Evolutionary conservation across 441 rosid species (phyloP).

Genomic region (Francoa sonchifolia): DNA sequence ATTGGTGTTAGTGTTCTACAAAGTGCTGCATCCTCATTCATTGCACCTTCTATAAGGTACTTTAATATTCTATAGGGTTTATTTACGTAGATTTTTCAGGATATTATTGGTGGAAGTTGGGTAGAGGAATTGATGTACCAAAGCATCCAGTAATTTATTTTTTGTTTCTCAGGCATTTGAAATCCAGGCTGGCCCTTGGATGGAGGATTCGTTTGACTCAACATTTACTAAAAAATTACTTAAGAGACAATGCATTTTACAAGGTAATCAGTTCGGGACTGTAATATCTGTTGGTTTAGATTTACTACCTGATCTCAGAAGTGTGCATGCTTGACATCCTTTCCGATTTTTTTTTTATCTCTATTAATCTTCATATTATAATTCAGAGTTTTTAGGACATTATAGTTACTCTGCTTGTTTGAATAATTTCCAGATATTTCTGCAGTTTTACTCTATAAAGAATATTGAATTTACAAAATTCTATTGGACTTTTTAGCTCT

Average conservation of each 20-base stretch:
- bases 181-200: constrained; percentile 82
- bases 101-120: too few relatives aligned
- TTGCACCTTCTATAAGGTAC: constrained; percentile 92
- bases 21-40: constrained; percentile 86
- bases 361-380: too few relatives aligned
- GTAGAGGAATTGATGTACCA: too few relatives aligned
- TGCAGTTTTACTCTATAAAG: too few relatives aligned
- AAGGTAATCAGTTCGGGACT: constrained; percentile 35
- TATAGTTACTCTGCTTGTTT: too few relatives aligned
- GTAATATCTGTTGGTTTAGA: neutral
- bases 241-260: constrained; percentile 92
- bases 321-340: neutral
- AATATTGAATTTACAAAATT: too few relatives aligned
- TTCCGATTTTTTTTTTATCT: too few relatives aligned
- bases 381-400: too few relatives aligned
- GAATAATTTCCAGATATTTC: too few relatives aligned
- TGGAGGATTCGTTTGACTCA: constrained; percentile 95
- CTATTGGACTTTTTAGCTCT: too few relatives aligned
- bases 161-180: constrained; percentile 57
- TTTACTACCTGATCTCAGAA: constrained; percentile 4
- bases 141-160: neutral
- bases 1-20: constrained; percentile 89
- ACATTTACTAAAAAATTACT: constrained; percentile 74
- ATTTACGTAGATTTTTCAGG: too few relatives aligned
- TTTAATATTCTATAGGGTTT: neutral